Evolutionary conservation across 768 basidiomycete species (phyloP), one percentile per base, ranked within the genome.

Genomic region (Tricholomella constricta): DNA sequence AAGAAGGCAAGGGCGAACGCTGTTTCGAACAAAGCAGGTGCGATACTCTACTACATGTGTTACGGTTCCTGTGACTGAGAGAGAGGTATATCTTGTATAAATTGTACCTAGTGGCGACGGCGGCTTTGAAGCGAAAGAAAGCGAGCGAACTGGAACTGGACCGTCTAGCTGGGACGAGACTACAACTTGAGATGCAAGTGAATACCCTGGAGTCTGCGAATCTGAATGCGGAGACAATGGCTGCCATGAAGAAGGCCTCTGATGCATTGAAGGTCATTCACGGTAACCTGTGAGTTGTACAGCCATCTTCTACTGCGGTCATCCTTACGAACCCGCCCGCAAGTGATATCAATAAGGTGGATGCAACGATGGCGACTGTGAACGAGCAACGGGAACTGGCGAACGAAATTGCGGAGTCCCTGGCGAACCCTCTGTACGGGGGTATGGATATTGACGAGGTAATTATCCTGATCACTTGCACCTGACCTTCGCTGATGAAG

Each of bases 131-230:
- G 62, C 85, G 94, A 72, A 98, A 97, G 87, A 97, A 97, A 72
- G 80, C 85, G 57, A 84, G 80, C 64, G 96, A 98, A 72, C 65
- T 75, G 40, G 93, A 98, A 69, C 76, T 98, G 54, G 93, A 97
- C 58, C 80, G 88, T 61, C 75, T 98, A 59, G 82, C 85, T 42
- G 91, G 91, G 11, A 89, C 88, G 48, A 83, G 92, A 59, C 70
- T 98, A 67, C 96, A 97, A 63, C 81, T 99, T 26, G 96, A 98
- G 75, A 87, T 91, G 70, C 96, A 98, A 75, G 88, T 98, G 54
- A 95, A 95, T 73, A 96, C 96, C 17, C 82, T 98, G 40, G 97
- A 98, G 71, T 92, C 91, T 14, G 97, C 97, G 38, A 98, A 98
- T 75, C 81, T 98, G 71, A 98, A 99, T 69, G 88, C 90, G 65